Percentiles rank a stretch among this genome's conserved stretches.
Conservation (phyloP, 352 stramenopile species). For the Phytophthora litchii region DNA sequence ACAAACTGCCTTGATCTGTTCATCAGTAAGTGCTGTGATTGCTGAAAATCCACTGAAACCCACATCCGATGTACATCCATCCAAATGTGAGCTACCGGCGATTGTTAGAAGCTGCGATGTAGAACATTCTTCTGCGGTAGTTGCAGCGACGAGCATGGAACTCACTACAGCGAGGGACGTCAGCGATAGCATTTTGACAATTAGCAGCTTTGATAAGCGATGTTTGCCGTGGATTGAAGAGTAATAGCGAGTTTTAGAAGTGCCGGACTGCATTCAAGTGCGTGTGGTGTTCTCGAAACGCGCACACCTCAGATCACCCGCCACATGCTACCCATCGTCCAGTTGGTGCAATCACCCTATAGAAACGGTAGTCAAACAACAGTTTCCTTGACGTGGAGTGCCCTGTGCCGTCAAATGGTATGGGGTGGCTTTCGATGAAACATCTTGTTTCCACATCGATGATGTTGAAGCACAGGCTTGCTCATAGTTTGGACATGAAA, state of each 20-base stretch:
- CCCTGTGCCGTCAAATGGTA: too few species aligned
- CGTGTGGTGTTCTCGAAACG: too few species aligned
- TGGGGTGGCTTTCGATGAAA: too few species aligned
- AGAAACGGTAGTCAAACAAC: too few species aligned
- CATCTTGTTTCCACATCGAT: too few species aligned
- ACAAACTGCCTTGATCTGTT: constrained; percentile 30
- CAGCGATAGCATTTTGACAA: constrained; percentile 2
- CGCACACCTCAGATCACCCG: too few species aligned
- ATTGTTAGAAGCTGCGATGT: constrained; percentile 20
- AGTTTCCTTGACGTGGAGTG: too few species aligned
- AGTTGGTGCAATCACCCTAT: constrained; percentile 11
- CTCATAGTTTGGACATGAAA: too few species aligned
- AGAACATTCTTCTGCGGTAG: constrained; percentile 13
- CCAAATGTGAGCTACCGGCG: constrained; percentile 14
- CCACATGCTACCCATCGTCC: constrained; percentile 10
- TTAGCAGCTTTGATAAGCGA: background rate
- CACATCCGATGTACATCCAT: constrained; percentile 21
- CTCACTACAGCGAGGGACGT: background rate
- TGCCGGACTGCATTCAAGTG: background rate
- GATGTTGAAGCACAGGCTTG: too few species aligned
- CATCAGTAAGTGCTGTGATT: constrained; percentile 15
- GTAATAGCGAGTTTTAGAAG: too few species aligned
- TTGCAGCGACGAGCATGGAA: background rate
- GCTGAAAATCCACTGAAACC: constrained; percentile 20
- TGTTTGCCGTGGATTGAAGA: constrained; percentile 6